phyloP scores from a whole-genome alignment of 495 filamentous ascomycete genomes.

The Podospora conica region DNA sequence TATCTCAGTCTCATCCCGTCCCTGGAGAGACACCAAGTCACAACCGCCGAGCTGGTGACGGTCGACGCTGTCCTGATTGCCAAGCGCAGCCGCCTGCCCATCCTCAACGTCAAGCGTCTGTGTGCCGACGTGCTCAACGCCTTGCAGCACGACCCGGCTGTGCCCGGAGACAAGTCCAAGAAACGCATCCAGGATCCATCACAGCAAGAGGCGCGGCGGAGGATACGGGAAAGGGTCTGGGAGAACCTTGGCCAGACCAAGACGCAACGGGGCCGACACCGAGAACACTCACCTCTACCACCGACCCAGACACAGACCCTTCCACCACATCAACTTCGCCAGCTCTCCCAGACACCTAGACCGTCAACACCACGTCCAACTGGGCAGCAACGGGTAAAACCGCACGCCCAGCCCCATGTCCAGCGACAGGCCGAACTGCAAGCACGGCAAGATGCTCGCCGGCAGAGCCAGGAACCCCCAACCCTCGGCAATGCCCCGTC shows the following conservation, averaged over 20 bases:
- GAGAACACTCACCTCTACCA: background rate
- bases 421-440: background rate
- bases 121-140: conserved; percentile 55
- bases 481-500: conserved; percentile 13
- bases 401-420: background rate
- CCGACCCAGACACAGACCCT: background rate
- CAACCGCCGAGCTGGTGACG: conserved; percentile 77
- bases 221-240: background rate
- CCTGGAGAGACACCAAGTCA: conserved; percentile 67
- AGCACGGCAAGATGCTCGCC: background rate
- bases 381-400: background rate
- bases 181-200: background rate
- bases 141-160: conserved; percentile 59
- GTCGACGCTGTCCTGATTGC: conserved; percentile 79
- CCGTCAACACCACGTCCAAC: background rate
- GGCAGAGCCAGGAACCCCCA: conserved; percentile 6
- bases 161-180: conserved; percentile 16
- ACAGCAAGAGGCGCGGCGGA: background rate
- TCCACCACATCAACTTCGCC: background rate
- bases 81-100: conserved; percentile 75
- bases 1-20: conserved; percentile 71
- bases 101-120: conserved; percentile 70
- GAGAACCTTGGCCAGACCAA: background rate
- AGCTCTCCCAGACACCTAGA: background rate
- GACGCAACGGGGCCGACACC: background rate